Evolutionary conservation across 108 stramenopile genomes (phyloP), one percentile per base, ranked within the genome.

Genomic region (Fistulifera solaris): DNA sequence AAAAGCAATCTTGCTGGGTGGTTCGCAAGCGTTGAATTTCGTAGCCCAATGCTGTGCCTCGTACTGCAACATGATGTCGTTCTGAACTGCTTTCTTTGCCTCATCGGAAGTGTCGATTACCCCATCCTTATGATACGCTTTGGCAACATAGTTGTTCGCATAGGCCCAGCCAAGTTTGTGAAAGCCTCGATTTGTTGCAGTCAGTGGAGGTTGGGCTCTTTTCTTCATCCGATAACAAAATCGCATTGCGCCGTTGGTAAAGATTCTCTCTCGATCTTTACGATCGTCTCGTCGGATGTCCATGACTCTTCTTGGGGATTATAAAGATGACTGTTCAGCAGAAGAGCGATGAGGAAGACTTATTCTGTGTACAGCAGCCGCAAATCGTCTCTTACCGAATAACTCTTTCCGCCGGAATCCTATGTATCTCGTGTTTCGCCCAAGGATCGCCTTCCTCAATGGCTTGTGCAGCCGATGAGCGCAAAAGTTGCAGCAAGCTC

Each of bases 161-260:
- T 71, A 59, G 25, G 67, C 77, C 89, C 89, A 90, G 15, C 84
- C 89, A 23, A 71, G 69, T n/a, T 60, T 40, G 53, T 90, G 81
- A 59, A 77, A 86, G 18, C 81, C 67, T 63, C 79, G 82, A 58
- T 87, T 83, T 15, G 78, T 56, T 2, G 79, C 71, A 10, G 73
- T 67, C 51, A 73, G 59, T 17, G 80, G 77, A 0, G 76, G 80
- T 19, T 80, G 66, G 0, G 85, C 75, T 27, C 80, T 59, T 56
- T 90, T 90, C 58, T 90, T 90, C 71, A 85, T 70, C 0, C 89
- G 80, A 68, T 66, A 90, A 59, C 81, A 83, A 52, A 63, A 75
- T 48, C 89, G 67, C 89, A 87, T 86, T 11, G 89, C 89, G 0
- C 89, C 89, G 38, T 82, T 63, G 8, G 83, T 81, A 59, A 90